Base-by-base conservation (phyloP, 1,139 yeast genomes). In the Saccharomyces hybrid region DNA sequence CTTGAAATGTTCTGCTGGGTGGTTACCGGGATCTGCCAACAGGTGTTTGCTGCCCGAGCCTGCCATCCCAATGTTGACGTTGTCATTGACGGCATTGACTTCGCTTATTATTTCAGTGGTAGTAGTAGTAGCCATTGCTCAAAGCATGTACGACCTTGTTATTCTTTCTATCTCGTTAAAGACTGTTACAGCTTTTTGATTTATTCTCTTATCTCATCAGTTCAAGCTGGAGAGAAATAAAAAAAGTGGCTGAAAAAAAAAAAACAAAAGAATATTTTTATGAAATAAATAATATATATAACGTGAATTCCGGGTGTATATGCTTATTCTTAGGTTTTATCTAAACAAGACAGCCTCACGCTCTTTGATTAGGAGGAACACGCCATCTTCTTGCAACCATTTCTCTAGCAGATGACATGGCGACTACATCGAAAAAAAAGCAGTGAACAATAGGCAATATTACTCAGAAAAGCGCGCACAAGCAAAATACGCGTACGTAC, bases 21-120 rank as follows among this genome's bases (percentile, higher is more conserved):
- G 79, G 61, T 85, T 83, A 0, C 97, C 97, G 0, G 95, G 90
- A 64, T 87, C 95, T 31, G 63, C 59, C 49, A 61, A 66, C 1
- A 63, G 63, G 25, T 65, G 64, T 42, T 65, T 66, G 27, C 62
- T 56, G 27, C 61, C 27, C 7, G 29, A 5, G 2, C 8, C 32
- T 25, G 50, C 49, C 32, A 7, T 14, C 25, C 8, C n/a, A 23
- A 46, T 6, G 1, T 46, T 46, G 31, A 46, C 13, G 25, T 4
- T 20, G 6, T 38, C 44, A 7, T 38, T 8, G 44, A 13, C 13
- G 4, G 25, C 44, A 1, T 6, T 11, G n/a, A 38, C 0, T 1
- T 38, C 44, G 23, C 23, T 20, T 20, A 20, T 20, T 20, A 20
- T 20, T 20, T 20, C 23, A 20, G 23, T 20, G 1, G 23, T 20